Conservation (phyloP, 306 rosid species). For the Vachellia collinsii region DNA sequence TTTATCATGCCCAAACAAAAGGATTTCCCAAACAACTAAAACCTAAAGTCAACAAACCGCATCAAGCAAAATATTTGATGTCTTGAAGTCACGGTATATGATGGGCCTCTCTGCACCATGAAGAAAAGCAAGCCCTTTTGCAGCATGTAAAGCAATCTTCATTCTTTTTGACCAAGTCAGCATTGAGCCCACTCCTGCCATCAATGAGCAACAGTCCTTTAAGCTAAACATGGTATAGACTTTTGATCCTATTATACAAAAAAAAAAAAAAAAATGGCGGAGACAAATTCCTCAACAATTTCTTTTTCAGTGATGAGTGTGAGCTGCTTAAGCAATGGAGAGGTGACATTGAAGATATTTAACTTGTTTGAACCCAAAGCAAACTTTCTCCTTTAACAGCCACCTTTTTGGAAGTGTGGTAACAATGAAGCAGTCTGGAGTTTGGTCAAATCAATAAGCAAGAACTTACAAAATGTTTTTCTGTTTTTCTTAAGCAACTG, state of each 20-base stretch:
- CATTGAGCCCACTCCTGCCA: conserved; percentile 84
- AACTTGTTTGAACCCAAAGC: not conserved
- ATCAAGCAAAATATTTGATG: conserved; percentile 92
- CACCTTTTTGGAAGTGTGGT: not conserved
- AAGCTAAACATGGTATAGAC: not conserved
- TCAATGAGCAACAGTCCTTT: conserved; percentile 41
- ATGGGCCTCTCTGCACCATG: conserved; percentile 90
- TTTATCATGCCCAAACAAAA: not conserved
- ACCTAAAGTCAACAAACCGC: conserved; percentile 63
- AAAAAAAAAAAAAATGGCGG: not conserved
- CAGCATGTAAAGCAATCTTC: conserved; percentile 95
- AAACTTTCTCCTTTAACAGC: not conserved
- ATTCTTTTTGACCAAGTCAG: conserved; percentile 91
- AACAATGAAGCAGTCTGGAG: not conserved
- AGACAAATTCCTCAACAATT: conserved; percentile 21
- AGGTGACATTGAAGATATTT: conserved; percentile 23
- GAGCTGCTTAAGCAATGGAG: conserved; percentile 11
- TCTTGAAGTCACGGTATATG: conserved; percentile 98
- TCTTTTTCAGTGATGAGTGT: conserved; percentile 1
- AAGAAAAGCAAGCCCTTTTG: conserved; percentile 98
- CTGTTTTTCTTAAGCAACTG: conserved; percentile 3
- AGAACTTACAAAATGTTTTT: not conserved
- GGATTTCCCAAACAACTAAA: not conserved
- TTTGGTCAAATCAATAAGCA: not conserved
- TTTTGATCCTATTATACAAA: too few species aligned